Percentiles rank a stretch among this genome's conserved stretches.
These are phyloP conservation scores for Tulasnella sp. DNA, from an alignment of 768 basidiomycete species.

Conservation along the genomic window DNA sequence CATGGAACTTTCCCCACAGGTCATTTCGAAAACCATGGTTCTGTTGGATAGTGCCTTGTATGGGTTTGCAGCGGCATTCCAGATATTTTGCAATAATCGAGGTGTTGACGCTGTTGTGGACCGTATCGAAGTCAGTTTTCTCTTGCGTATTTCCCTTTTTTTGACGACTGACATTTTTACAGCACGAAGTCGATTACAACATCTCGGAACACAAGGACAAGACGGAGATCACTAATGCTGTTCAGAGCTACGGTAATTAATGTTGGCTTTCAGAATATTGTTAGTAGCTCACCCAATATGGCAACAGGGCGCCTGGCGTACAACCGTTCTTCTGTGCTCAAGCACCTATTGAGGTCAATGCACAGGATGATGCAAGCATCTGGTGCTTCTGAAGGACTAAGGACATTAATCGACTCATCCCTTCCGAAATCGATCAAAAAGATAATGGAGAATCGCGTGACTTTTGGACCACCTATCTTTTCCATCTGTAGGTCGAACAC, in stretches of 20 bases:
- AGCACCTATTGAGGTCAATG: slow-evolving; percentile 80
- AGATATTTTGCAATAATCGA: slow-evolving; percentile 67
- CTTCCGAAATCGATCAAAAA: slow-evolving; percentile 74
- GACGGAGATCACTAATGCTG: slow-evolving; percentile 33
- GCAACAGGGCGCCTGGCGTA: slow-evolving; percentile 58
- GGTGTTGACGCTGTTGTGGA: slow-evolving; percentile 79
- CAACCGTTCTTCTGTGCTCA: slow-evolving; percentile 65
- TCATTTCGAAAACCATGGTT: slow-evolving; percentile 83
- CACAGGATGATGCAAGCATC: slow-evolving; percentile 97
- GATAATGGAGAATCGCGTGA: slow-evolving; percentile 65
- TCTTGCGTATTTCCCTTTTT: not conserved
- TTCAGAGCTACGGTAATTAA: slow-evolving; percentile 39
- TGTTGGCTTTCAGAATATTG: not conserved
- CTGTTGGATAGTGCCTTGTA: slow-evolving; percentile 87
- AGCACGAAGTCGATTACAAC: slow-evolving; percentile 58
- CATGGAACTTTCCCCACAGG: slow-evolving; percentile 21
- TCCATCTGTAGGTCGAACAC: slow-evolving; percentile 50
- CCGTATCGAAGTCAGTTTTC: slow-evolving; percentile 62
- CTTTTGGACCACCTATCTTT: slow-evolving; percentile 79
- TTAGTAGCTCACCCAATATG: not conserved
- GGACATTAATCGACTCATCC: slow-evolving; percentile 85
- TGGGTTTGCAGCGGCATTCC: slow-evolving; percentile 75
- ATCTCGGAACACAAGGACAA: slow-evolving; percentile 43
- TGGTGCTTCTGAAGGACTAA: slow-evolving; percentile 84
- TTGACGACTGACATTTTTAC: not conserved